Evolutionary conservation across 2,329 filamentous ascomycete genomes (phyloP), one percentile per base, ranked within the genome.

Genomic region (Knoxdaviesia capensis): DNA sequence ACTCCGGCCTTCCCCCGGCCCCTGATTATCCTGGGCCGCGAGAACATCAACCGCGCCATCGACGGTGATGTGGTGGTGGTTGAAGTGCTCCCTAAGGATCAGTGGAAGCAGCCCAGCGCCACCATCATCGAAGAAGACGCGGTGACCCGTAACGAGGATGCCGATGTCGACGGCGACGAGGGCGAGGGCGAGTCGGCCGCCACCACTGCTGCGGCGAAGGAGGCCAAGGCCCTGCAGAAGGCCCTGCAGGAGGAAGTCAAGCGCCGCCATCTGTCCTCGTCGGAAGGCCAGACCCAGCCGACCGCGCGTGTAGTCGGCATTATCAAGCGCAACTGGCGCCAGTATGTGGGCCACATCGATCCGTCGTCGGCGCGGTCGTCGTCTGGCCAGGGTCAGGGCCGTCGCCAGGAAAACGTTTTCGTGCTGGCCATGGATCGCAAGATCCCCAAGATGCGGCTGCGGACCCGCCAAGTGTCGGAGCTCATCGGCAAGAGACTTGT

Each of bases 381-480:
- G 3, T 72, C 73, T 2, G 79, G 76, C 46, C n/a, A n/a, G n/a
- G n/a, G n/a, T n/a, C 79, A 86, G 50, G 85, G 84, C 31, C 74
- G 86, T 45, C 81, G 81, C 52, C 85, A 92, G 55, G 86, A 94
- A 55, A 92, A 75, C 10, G 86, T 98, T 9, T 98, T 98, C 59
- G 69, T 98, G 11, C 77, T 96, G 40, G 87, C 90, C 4, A 96
- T 98, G 88, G 88, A 98, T 60, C 96, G 94, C 66, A 80, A 85
- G 52, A 82, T 98, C 28, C 90, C 90, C 3, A 98, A 96, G 64
- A 94, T 98, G 52, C 76, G 86, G 38, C 76, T 98, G 43, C 78
- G 87, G 41, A 96, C 90, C 7, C 73, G 90, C 41, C 90, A 96
- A 59, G 87, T 86, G 29, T 76, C 77, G 10, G 85, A 94, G 52